Evolutionary conservation across 2,329 filamentous ascomycete species (phyloP), one percentile per base, ranked within the genome.

Genomic region (Fusarium palustre): DNA sequence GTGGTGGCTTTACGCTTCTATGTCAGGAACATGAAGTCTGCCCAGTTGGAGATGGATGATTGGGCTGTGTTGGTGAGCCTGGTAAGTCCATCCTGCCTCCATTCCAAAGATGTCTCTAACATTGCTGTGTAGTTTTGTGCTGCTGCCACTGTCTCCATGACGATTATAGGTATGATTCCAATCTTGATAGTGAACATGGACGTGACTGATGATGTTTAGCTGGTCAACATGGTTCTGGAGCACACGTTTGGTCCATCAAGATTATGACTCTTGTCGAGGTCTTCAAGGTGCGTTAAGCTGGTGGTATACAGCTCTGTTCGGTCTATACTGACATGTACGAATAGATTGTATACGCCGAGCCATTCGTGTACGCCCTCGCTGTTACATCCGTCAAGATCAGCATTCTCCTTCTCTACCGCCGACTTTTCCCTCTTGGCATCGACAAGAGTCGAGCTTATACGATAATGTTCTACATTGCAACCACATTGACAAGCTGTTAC

Each of bases 21-120:
- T 13, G 60, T 64, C 18, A 64, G 60, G 20, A 64, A 41, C 28
- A 64, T 64, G 60, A 64, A 64, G 25, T 64, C 60, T 3, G 38
- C 59, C 3, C 36, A 33, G 2, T 28, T 64, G 2, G 59, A 64
- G 38, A 46, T 45, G 60, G 59, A 64, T 3, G 60, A 64, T 16
- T 64, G 60, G 60, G 60, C 60, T 1, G 60, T 49, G 1, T 31
- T 64, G 20, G n/a, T 38, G 16, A 64, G 60, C 9, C 1, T 64
- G 50, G 60, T 64, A 25, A n/a, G 60, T 64, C 1, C 0, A 16
- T 6, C 9, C 10, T 10, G 0, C 2, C 0, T 30, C 22, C 1
- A 7, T 10, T 1, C 4, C 9, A 3, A 11, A 3, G 0, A 1
- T 5, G 1, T 20, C 6, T 0, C n/a, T 60, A 6, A 60, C 28